These are phyloP conservation scores for Mycotypha africana DNA, from an alignment of 371 early-diverging fungal species.

Conservation along the genomic window DNA sequence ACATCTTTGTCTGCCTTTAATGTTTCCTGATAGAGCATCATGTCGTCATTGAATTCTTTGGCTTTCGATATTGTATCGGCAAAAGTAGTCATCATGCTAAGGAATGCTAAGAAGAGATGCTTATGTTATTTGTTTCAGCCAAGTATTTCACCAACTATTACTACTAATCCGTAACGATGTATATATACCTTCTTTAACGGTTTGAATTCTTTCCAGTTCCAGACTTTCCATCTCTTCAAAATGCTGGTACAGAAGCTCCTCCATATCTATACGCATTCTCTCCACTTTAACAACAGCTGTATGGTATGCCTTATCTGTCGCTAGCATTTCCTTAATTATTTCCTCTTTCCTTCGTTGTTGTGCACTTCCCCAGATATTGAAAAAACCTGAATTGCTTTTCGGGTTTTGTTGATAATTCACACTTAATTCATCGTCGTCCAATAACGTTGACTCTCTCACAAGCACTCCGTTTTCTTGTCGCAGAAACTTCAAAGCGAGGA, in stretches of 20 bases:
- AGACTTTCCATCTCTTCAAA: slow-evolving; percentile 53
- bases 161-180: no score
- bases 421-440: no score
- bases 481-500: no score
- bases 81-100: slow-evolving; percentile 58
- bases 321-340: slow-evolving; percentile 26
- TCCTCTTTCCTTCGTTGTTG: slow-evolving; percentile 10
- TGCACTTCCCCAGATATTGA: slow-evolving; percentile 17
- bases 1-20: slow-evolving; percentile 62
- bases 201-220: slow-evolving; percentile 54
- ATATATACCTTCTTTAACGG: slow-evolving; percentile 47
- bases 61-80: slow-evolving; percentile 53
- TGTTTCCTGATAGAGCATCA: slow-evolving; percentile 64
- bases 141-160: no score
- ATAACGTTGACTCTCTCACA: no score
- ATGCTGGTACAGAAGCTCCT: slow-evolving; percentile 57
- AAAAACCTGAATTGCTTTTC: slow-evolving; percentile 14
- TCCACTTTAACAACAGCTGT: slow-evolving; percentile 55
- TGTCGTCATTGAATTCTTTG: slow-evolving; percentile 53
- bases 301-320: slow-evolving; percentile 55
- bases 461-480: no score
- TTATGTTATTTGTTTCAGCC: neutral
- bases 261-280: slow-evolving; percentile 51
- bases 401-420: no score
- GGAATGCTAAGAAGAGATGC: slow-evolving; percentile 40